phyloP scores from a whole-genome alignment of 2,329 filamentous ascomycete genomes.

The Penicillium sp. region DNA sequence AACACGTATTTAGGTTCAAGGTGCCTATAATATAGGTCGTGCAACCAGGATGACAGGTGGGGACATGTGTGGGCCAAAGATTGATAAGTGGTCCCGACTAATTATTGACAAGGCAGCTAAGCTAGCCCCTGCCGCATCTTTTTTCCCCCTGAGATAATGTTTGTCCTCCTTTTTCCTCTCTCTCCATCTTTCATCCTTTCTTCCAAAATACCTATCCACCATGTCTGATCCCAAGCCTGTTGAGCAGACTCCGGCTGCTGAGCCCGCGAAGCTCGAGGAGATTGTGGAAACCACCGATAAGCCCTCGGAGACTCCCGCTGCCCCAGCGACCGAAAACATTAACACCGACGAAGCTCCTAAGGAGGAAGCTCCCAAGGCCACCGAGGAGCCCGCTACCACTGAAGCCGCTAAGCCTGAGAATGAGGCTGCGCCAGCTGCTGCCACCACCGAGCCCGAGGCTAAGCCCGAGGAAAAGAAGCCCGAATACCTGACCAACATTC shows the following conservation, averaged over 20 bases:
- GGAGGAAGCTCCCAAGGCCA: neutral
- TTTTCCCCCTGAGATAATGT: slow-evolving; percentile 4
- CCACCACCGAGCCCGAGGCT: slow-evolving; percentile 12
- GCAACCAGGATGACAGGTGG: slow-evolving; percentile 15
- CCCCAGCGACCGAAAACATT: slow-evolving; percentile 4
- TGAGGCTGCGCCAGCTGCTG: slow-evolving; percentile 5
- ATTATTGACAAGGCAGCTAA: slow-evolving; percentile 19
- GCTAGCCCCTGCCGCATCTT: slow-evolving; percentile 9
- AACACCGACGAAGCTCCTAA: neutral
- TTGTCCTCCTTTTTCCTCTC: neutral
- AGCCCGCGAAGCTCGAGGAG: slow-evolving; percentile 17
- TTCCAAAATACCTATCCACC: neutral
- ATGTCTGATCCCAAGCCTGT: slow-evolving; percentile 24
- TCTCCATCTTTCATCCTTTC: neutral
- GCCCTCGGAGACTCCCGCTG: slow-evolving; percentile 9
- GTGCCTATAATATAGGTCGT: neutral
- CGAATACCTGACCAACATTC: slow-evolving; percentile 39
- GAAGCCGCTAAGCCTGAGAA: slow-evolving; percentile 1
- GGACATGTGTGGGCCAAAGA: slow-evolving; percentile 6
- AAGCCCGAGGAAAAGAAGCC: slow-evolving; percentile 26
- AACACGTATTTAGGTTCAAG: neutral
- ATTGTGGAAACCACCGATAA: slow-evolving; percentile 12
- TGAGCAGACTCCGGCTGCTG: slow-evolving; percentile 16
- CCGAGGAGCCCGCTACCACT: slow-evolving; percentile 2
- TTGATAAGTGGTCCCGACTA: slow-evolving; percentile 16